A percentile compares a stretch with the other conserved stretches of the same genome.
These are phyloP conservation scores for Grosmannia clavigera DNA, from an alignment of 2,329 filamentous ascomycete species.

Conservation along the genomic window DNA sequence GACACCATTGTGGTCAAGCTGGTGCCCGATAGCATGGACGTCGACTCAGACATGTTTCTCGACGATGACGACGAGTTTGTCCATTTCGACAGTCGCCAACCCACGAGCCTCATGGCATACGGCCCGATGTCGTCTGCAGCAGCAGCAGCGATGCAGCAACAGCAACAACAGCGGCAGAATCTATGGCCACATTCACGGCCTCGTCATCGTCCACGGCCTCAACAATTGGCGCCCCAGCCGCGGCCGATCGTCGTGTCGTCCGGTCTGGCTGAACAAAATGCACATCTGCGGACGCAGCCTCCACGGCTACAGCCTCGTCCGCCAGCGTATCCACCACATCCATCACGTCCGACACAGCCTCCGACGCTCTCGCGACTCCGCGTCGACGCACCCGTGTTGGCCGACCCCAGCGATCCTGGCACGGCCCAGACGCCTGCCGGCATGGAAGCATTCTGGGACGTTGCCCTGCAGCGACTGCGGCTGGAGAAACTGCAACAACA, in stretches of 20 bases:
- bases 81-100: too few relatives aligned
- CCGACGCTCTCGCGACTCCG: background rate
- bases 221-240: background rate
- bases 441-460: slow-evolving; percentile 3
- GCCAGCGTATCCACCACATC: background rate
- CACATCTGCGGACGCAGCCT: background rate
- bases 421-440: background rate
- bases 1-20: background rate
- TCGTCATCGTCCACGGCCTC: background rate
- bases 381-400: background rate
- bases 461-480: background rate
- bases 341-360: background rate
- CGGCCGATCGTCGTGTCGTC: background rate
- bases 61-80: background rate
- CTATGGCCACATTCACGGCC: background rate
- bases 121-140: background rate
- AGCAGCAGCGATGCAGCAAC: background rate
- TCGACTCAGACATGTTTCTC: background rate
- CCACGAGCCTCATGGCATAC: background rate
- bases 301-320: background rate
- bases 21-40: background rate
- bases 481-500: background rate
- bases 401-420: background rate
- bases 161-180: background rate
- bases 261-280: background rate